phyloP scores from a whole-genome alignment of 495 filamentous ascomycete species.

The Trichoderma parareesei region DNA sequence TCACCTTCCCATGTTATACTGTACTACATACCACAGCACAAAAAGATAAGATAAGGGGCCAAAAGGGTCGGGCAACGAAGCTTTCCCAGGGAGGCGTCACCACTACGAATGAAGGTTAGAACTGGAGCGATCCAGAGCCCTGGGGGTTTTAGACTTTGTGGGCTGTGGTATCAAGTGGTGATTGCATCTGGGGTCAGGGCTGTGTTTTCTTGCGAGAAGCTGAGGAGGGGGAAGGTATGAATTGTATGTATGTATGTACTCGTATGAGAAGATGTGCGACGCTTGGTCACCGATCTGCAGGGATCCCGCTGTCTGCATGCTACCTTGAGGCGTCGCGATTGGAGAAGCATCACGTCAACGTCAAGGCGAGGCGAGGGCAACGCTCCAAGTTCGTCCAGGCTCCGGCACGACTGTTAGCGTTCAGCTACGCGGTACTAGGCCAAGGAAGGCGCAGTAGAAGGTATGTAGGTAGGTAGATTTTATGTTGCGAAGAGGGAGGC shows the following conservation, averaged over 20 bases:
- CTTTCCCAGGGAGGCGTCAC: background rate
- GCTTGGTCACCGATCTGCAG: background rate
- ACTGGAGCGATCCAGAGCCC: background rate
- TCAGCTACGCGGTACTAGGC: too few species aligned
- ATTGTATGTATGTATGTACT: background rate
- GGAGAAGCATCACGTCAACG: slow-evolving; percentile 9
- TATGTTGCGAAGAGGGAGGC: too few species aligned
- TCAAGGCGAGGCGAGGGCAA: background rate
- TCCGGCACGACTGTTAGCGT: too few species aligned
- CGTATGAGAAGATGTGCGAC: background rate
- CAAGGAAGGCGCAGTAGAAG: too few species aligned
- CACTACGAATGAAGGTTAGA: background rate
- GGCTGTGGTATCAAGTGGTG: background rate
- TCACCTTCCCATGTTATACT: background rate
- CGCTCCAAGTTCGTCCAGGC: background rate
- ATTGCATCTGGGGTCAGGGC: background rate
- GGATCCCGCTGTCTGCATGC: slow-evolving; percentile 2
- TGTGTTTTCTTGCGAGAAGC: background rate
- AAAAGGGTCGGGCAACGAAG: background rate
- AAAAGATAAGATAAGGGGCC: slow-evolving; percentile 3
- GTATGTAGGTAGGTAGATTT: too few species aligned
- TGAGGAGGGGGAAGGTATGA: background rate
- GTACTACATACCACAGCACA: background rate
- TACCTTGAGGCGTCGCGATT: background rate
- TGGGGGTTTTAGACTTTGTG: background rate